phyloP scores from a whole-genome alignment of 2,329 filamentous ascomycete genomes.

The Talaromyces marneffei region DNA sequence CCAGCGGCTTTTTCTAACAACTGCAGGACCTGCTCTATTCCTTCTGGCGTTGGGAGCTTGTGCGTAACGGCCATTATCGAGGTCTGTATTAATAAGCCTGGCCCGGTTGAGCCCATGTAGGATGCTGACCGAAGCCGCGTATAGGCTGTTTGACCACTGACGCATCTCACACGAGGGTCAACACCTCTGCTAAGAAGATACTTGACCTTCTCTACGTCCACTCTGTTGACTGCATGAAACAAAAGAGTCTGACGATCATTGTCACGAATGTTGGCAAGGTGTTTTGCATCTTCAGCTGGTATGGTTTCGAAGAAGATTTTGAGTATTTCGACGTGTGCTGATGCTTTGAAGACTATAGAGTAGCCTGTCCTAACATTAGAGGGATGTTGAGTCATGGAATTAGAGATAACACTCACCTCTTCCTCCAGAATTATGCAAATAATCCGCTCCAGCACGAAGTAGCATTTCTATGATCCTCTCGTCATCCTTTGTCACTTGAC shows the following conservation, averaged over 20 bases:
- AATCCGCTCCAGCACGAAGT: background rate
- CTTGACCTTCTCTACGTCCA: background rate
- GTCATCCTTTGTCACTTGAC: background rate
- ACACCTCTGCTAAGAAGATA: background rate
- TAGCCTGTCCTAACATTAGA: background rate
- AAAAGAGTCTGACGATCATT: conserved; percentile 1
- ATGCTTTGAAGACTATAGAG: conserved; percentile 2
- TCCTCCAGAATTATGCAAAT: conserved; percentile 1
- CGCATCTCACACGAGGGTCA: background rate
- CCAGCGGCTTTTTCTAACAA: background rate
- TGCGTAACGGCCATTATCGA: background rate
- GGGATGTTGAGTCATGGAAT: background rate
- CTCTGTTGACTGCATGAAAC: background rate
- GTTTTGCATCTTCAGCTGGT: background rate
- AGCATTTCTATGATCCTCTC: background rate
- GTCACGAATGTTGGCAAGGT: background rate
- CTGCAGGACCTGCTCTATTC: background rate
- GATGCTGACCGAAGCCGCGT: background rate
- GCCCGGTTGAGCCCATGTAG: background rate
- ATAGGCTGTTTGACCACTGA: background rate
- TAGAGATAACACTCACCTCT: background rate
- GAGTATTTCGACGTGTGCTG: background rate
- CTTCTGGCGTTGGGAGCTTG: background rate
- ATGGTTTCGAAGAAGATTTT: background rate
- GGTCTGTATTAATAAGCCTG: background rate